Evolutionary conservation across 805 yeast species (phyloP).

Genomic region (Pichia thaimueangensis): DNA sequence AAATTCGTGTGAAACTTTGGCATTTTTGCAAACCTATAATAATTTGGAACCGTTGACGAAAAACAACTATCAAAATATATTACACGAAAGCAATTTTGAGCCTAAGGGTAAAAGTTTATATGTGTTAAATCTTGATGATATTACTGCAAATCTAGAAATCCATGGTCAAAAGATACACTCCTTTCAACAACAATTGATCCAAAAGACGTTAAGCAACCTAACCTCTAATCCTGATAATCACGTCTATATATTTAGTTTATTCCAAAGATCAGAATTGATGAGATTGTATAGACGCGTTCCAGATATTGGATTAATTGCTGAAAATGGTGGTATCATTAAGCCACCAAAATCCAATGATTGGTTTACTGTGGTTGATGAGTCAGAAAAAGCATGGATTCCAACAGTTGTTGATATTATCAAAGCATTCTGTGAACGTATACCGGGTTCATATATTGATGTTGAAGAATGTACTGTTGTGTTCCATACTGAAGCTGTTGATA

Average conservation of each 20-base stretch:
- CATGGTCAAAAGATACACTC: constrained; percentile 36
- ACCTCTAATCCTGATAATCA: constrained; percentile 50
- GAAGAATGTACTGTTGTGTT: constrained; percentile 74
- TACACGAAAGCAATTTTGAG: constrained; percentile 17
- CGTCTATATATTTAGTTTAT: constrained; percentile 66
- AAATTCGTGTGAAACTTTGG: constrained; percentile 40
- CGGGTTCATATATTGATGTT: constrained; percentile 66
- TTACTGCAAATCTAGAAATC: constrained; percentile 29
- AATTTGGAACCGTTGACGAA: constrained; percentile 26
- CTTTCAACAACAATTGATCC: constrained; percentile 57
- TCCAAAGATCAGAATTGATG: constrained; percentile 59
- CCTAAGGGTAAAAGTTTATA: constrained; percentile 36
- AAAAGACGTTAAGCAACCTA: constrained; percentile 53
- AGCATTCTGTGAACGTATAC: constrained; percentile 66
- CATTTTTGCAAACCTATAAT: constrained; percentile 18
- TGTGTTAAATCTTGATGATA: constrained; percentile 46
- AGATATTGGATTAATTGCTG: constrained; percentile 79
- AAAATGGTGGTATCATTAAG: constrained; percentile 78
- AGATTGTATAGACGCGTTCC: constrained; percentile 61
- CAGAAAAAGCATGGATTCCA: constrained; percentile 51
- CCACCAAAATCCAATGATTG: constrained; percentile 46
- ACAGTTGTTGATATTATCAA: constrained; percentile 49
- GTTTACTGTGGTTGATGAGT: constrained; percentile 56
- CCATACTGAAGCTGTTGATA: constrained; percentile 64
- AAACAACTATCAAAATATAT: constrained; percentile 31